Conservation (phyloP, 164 flowering plant species). For the Chimonanthus praecox region DNA sequence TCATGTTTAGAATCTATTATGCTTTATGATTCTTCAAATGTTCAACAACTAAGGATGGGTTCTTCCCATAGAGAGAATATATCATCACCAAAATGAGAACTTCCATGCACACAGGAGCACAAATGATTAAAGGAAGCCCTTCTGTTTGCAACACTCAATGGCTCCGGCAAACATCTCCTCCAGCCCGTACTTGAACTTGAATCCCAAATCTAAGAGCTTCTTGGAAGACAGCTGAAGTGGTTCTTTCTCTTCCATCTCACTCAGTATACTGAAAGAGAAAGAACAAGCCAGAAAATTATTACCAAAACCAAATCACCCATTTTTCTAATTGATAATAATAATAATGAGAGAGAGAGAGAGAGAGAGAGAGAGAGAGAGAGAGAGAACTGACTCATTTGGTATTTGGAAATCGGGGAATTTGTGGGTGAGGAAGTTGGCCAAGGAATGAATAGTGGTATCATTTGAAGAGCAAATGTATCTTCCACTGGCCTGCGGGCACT, state of each 20-base stretch:
- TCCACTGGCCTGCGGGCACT: conserved; percentile 18
- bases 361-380: background rate
- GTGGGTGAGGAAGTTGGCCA: conserved; percentile 21
- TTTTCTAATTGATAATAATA: background rate
- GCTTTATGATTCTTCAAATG: too few species aligned
- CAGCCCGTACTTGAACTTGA: conserved; percentile 33
- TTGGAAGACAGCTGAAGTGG: conserved; percentile 26
- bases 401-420: conserved; percentile 37
- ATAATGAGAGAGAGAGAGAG: background rate
- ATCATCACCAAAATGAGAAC: too few species aligned
- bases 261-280: conserved; percentile 4
- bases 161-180: conserved; percentile 48
- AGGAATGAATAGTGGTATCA: conserved; percentile 9
- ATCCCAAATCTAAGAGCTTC: conserved; percentile 50
- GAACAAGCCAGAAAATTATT: background rate
- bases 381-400: conserved; percentile 37
- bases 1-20: too few species aligned
- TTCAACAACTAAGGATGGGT: too few species aligned
- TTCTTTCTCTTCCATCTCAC: conserved; percentile 10
- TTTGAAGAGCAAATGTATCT: conserved; percentile 20
- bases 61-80: too few species aligned
- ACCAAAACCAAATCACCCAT: conserved; percentile 2
- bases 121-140: conserved; percentile 19
- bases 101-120: background rate
- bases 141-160: conserved; percentile 25